Evolutionary conservation across 179 eudicot genomes (phyloP), one percentile per base, ranked within the genome.

Genomic region (Actinidia polygama): DNA sequence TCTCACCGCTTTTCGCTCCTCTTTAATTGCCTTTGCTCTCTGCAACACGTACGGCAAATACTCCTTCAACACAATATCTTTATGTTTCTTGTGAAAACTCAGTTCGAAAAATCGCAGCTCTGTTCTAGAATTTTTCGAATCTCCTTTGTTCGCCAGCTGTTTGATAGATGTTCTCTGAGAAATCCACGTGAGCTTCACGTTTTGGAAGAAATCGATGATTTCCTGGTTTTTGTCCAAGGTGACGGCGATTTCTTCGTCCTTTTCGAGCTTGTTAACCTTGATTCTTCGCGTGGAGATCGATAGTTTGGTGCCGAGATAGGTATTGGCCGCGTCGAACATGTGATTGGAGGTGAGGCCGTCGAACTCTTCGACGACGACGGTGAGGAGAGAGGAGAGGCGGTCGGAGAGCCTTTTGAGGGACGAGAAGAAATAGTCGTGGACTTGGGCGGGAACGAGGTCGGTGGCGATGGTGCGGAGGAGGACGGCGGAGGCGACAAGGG

Each of bases 201-300:
- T 79, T 1, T 80, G 23, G 47, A 84, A 85, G n/a, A 40, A 6
- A 69, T 91, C 91, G 58, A 82, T 12, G 59, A 91, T 85, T 30
- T 87, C 88, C 79, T 91, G 85, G 66, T 90, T 73, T 10, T 78
- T 83, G 69, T 90, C 91, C 19, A 90, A 79, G 8, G 90, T 70
- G 83, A 91, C 10, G 16, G 78, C 16, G 4, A 90, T 50, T 1
- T 86, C 79, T 1, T 83, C 77, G 63, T 86, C 88, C 67, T 88
- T 86, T 1, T 82, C 84, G 26, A 85, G 83, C 40, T 73, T 80
- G 70, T 47, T 71, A 23, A 86, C 90, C 46, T 75, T 88, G 85
- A 90, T 70, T 40, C 87, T 78, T 10, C 26, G 19, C 1, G 86
- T 80, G 12, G 80, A 68, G 7, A 89, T 89, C 0, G 92, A 76